Conservation (phyloP, 441 rosid species). For the Erodium texanum region DNA sequence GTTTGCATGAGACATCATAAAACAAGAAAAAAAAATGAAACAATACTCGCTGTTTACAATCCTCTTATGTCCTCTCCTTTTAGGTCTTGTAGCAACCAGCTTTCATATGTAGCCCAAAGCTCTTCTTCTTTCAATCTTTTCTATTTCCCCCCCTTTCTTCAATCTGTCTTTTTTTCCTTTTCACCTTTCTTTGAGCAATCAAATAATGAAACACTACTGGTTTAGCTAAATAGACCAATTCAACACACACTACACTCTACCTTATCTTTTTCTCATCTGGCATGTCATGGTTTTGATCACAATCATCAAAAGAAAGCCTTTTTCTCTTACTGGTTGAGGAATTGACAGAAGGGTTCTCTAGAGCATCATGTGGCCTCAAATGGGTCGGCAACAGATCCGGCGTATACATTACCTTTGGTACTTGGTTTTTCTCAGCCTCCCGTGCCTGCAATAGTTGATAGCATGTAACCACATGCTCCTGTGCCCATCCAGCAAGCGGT, state of each 20-base stretch:
- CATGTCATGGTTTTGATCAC: constrained; percentile 16
- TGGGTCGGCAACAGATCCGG: constrained; percentile 20
- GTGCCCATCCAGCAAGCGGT: constrained; percentile 13
- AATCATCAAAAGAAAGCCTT: constrained; percentile 24
- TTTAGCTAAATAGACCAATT: constrained; percentile 9
- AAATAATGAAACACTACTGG: background rate
- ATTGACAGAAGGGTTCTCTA: constrained; percentile 23
- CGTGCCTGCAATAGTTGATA: constrained; percentile 35
- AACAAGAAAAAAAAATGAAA: constrained; percentile 17
- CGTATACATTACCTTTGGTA: constrained; percentile 10
- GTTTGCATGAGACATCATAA: constrained; percentile 23
- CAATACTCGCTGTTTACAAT: constrained; percentile 7
- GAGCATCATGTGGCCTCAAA: constrained; percentile 16
- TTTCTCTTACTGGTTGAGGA: constrained; percentile 33
- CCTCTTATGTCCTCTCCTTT: constrained; percentile 15
- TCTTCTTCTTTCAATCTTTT: constrained; percentile 9
- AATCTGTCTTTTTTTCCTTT: background rate
- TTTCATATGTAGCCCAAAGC: constrained; percentile 18
- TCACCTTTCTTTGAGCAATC: background rate
- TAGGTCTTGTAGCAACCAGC: constrained; percentile 1
- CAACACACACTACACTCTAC: constrained; percentile 10
- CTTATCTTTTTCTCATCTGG: constrained; percentile 17
- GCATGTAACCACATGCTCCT: constrained; percentile 49
- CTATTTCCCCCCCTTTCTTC: constrained; percentile 8
- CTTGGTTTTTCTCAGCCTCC: constrained; percentile 20